A percentile compares a stretch with the other conserved stretches of the same genome.
Conservation (phyloP, 345 rosid genomes). For the Corchorus capsularis region DNA sequence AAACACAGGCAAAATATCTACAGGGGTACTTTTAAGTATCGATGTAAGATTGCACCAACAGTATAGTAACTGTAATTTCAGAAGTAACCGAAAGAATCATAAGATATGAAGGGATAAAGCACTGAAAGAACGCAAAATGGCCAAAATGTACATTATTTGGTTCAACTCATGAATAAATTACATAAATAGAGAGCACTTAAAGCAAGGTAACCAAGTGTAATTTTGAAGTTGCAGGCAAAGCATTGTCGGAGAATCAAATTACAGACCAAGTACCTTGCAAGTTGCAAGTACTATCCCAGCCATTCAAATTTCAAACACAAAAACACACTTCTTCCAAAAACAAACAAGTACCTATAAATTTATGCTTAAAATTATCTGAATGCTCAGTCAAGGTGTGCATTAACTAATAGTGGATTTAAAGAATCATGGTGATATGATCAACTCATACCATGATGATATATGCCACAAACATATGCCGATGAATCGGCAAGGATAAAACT, state of each 20-base stretch:
- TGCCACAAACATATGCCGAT: background rate
- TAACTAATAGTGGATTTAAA: background rate
- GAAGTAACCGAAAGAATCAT: background rate
- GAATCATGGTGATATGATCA: background rate
- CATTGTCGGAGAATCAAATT: background rate
- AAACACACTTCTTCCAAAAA: background rate
- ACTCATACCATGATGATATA: background rate
- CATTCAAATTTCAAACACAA: background rate
- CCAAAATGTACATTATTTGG: background rate
- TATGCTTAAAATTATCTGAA: background rate
- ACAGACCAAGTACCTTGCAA: background rate
- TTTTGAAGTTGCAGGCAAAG: background rate
- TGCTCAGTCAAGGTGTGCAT: background rate
- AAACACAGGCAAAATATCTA: background rate
- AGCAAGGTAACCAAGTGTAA: background rate
- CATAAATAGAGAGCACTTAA: background rate
- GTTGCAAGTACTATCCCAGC: background rate
- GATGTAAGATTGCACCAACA: background rate
- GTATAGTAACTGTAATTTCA: background rate
- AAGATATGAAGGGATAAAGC: background rate
- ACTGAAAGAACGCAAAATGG: background rate
- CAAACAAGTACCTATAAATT: background rate
- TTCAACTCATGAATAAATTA: background rate
- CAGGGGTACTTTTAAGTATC: background rate
- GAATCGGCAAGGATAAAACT: background rate